Conservation (phyloP, 306 rosid genomes). For the Malus asiatica region DNA sequence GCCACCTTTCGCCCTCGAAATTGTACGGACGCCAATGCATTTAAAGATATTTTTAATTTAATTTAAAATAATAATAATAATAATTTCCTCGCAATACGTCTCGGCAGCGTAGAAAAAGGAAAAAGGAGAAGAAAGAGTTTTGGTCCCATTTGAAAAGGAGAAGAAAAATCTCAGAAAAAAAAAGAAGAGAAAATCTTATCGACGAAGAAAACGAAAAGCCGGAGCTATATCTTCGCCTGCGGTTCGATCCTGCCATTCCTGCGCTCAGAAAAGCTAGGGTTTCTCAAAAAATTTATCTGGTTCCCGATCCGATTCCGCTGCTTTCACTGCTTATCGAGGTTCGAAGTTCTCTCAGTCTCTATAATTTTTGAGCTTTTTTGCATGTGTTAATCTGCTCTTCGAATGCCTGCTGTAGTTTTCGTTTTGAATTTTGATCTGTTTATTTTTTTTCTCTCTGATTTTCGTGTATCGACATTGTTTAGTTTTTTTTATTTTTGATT, state of each 20-base stretch:
- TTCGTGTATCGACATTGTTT: background rate
- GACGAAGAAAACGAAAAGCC: background rate
- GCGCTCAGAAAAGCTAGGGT: constrained; percentile 20
- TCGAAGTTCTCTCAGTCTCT: constrained; percentile 4
- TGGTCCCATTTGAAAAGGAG: constrained; percentile 29
- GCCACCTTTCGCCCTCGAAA: background rate
- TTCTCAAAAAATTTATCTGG: constrained; percentile 9
- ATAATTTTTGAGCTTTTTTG: background rate
- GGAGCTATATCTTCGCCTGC: constrained; percentile 26
- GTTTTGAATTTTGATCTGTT: background rate
- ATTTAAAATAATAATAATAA: background rate
- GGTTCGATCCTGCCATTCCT: constrained; percentile 14
- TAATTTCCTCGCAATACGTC: constrained; percentile 6
- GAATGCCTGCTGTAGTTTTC: background rate
- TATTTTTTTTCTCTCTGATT: background rate
- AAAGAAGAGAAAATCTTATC: constrained; percentile 13
- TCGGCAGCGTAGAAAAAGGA: constrained; percentile 27
- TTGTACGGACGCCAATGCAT: background rate
- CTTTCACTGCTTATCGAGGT: constrained; percentile 15
- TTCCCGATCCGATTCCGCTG: constrained; percentile 5
- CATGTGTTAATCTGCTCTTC: background rate
- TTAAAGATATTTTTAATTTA: constrained; percentile 1
- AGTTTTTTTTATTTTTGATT: background rate
- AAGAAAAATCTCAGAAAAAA: constrained; percentile 15
- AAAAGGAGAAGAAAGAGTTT: constrained; percentile 1